Conservation (phyloP, 768 basidiomycete species). For the Amanita rimosa region DNA sequence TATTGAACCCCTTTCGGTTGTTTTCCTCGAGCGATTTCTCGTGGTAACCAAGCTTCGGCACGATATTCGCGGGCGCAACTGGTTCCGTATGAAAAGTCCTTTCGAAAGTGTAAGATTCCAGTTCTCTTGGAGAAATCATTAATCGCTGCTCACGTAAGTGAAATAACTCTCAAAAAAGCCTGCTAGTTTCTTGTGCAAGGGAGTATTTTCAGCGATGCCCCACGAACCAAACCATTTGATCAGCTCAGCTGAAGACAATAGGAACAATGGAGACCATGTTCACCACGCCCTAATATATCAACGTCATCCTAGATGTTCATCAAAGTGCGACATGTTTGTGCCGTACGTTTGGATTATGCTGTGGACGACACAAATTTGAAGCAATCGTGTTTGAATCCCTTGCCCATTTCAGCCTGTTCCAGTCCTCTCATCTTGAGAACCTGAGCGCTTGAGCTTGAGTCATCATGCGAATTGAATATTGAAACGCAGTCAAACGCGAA, state of each 20-base stretch:
- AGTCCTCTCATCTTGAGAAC: neutral
- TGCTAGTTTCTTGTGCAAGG: conserved; percentile 9
- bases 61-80: conserved; percentile 7
- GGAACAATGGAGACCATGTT: neutral
- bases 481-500: no score
- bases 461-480: neutral
- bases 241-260: neutral
- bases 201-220: conserved; percentile 12
- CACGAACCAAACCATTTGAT: neutral
- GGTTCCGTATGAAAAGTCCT: conserved; percentile 14
- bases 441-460: no score
- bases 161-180: conserved; percentile 8
- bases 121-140: neutral
- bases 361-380: neutral
- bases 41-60: conserved; percentile 9
- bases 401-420: neutral
- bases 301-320: neutral
- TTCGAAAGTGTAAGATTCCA: neutral
- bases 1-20: conserved; percentile 8
- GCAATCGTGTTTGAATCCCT: neutral
- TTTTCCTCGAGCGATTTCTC: conserved; percentile 10
- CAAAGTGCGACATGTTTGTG: neutral
- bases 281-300: neutral
- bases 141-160: conserved; percentile 6
- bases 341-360: neutral